Conservation (phyloP, 495 filamentous ascomycete species). For the Aspergillus sclerotioniger region DNA sequence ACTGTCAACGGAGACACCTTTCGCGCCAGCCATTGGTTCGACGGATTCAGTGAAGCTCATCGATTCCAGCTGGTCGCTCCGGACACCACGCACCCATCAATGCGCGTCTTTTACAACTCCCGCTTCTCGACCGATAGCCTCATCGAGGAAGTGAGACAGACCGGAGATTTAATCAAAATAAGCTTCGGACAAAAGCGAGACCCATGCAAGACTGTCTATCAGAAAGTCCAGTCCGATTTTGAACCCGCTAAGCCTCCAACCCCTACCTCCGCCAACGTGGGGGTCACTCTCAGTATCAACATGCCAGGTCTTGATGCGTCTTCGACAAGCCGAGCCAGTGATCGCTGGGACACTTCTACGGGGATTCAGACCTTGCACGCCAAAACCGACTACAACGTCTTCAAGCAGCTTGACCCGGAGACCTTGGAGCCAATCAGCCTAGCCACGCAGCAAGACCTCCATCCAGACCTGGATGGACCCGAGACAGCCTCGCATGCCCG, state of each 20-base stretch:
- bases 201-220: slow-evolving; percentile 66
- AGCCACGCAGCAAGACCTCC: slow-evolving; percentile 54
- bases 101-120: slow-evolving; percentile 68
- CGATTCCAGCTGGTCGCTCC: slow-evolving; percentile 62
- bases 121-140: slow-evolving; percentile 58
- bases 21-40: slow-evolving; percentile 70
- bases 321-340: not conserved
- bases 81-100: slow-evolving; percentile 21
- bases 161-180: slow-evolving; percentile 43
- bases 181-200: slow-evolving; percentile 65
- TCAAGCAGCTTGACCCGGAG: slow-evolving; percentile 62
- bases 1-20: slow-evolving; percentile 55
- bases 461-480: slow-evolving; percentile 64
- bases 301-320: slow-evolving; percentile 45
- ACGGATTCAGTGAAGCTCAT: slow-evolving; percentile 73
- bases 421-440: slow-evolving; percentile 69
- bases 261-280: slow-evolving; percentile 48
- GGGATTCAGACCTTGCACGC: slow-evolving; percentile 52
- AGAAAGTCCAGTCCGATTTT: slow-evolving; percentile 62
- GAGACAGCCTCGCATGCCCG: slow-evolving; percentile 65
- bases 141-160: slow-evolving; percentile 51
- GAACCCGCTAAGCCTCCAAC: slow-evolving; percentile 10
- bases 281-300: slow-evolving; percentile 60
- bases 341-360: slow-evolving; percentile 22
- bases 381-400: slow-evolving; percentile 55